Conservation (phyloP, 2,329 filamentous ascomycete species). For the Simplicillium sp. region DNA sequence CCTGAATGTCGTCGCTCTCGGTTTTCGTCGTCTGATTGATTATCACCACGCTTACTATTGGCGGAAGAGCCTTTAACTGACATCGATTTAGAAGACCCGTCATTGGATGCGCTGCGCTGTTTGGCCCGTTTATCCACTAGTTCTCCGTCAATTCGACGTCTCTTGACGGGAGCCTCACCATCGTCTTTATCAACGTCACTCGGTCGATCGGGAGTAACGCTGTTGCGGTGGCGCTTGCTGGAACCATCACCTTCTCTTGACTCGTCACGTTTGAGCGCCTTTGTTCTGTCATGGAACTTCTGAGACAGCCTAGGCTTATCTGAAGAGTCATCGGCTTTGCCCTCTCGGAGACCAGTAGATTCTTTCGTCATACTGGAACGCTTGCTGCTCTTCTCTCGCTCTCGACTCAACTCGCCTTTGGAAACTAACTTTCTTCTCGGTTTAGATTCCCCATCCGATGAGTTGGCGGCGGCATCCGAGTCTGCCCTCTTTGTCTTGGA, state of each 20-base stretch:
- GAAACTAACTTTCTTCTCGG: constrained; percentile 55
- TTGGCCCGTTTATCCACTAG: constrained; percentile 38
- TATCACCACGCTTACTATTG: constrained; percentile 30
- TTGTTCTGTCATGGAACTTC: constrained; percentile 50
- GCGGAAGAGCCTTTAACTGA: constrained; percentile 18
- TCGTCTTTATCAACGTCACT: constrained; percentile 44
- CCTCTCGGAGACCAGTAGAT: constrained; percentile 41
- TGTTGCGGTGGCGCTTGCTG: constrained; percentile 49
- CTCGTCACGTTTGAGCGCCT: constrained; percentile 52
- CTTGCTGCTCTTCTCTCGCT: constrained; percentile 44
- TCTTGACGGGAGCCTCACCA: constrained; percentile 41
- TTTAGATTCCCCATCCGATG: constrained; percentile 51
- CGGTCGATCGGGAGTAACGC: constrained; percentile 46
- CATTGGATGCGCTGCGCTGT: constrained; percentile 34
- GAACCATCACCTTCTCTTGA: constrained; percentile 47
- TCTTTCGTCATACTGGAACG: constrained; percentile 46
- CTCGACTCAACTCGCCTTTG: constrained; percentile 50
- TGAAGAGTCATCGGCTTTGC: constrained; percentile 34
- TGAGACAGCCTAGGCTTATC: constrained; percentile 42
- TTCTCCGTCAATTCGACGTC: constrained; percentile 47
- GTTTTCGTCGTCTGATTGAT: constrained; percentile 26
- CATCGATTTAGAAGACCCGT: constrained; percentile 31
- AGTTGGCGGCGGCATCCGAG: constrained; percentile 39
- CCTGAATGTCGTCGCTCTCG: constrained; percentile 29
- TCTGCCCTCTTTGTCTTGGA: constrained; percentile 43